Evolutionary conservation across 768 basidiomycete species (phyloP).

Genomic region (Chalciporus chontae): DNA sequence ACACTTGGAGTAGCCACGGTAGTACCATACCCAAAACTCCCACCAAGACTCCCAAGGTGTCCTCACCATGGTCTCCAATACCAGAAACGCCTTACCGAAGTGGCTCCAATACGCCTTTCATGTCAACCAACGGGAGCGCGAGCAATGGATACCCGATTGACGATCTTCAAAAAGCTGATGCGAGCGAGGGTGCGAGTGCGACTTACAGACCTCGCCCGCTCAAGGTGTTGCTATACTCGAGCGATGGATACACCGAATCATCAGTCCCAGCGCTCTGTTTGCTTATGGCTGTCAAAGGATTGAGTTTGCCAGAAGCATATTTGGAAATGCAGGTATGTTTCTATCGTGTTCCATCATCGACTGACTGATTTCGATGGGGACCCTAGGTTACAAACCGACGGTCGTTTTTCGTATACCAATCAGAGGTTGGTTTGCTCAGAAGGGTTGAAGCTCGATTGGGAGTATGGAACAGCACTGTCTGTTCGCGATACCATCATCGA

Average conservation of each 20-base stretch:
- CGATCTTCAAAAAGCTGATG: constrained; percentile 7
- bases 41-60: constrained; percentile 8
- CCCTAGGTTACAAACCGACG: constrained; percentile 56
- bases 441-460: constrained; percentile 58
- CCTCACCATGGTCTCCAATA: constrained; percentile 18
- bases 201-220: constrained; percentile 52
- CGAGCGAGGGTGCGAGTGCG: constrained; percentile 6
- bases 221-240: constrained; percentile 76
- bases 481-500: constrained; percentile 22
- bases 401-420: constrained; percentile 89
- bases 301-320: constrained; percentile 85
- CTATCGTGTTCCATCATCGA: too few species aligned
- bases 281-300: constrained; percentile 70
- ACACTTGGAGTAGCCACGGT: not conserved
- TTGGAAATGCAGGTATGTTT: constrained; percentile 68
- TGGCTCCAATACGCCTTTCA: constrained; percentile 18
- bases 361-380: not conserved
- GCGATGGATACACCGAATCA: constrained; percentile 92
- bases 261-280: constrained; percentile 83
- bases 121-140: not conserved
- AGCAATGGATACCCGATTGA: constrained; percentile 17
- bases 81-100: constrained; percentile 15
- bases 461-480: constrained; percentile 18
- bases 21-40: not conserved
- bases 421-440: constrained; percentile 70